Evolutionary conservation across 192 early-diverging fungal species (phyloP), one percentile per base, ranked within the genome.

Genomic region (Coemansia sp.): DNA sequence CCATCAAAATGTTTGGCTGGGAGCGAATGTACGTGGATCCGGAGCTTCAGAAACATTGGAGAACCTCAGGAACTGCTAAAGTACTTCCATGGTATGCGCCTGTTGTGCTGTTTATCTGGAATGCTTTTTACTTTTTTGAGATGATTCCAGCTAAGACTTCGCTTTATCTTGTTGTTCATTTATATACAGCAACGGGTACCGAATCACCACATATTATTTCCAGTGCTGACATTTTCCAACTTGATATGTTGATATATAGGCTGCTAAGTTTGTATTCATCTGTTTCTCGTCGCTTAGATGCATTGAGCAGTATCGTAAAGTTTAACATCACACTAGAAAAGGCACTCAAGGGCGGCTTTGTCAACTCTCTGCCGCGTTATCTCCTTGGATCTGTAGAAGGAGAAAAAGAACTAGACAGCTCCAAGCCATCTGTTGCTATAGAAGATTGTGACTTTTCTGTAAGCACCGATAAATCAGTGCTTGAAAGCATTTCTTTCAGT

Each of bases 1-100:
- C 68, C 2, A 65, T 78, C 12, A 78, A 73, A 32, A 32, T 32
- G 32, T 32, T 32, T 32, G 32, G 32, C 32, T 32, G 32, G 32
- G 32, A 32, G 32, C 38, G 13, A 15, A 67, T 69, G 40, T 73
- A 63, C 44, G 26, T 70, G 23, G 64, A 69, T 19, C 21, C 56
- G 7, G 9, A 52, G 0, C 58, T 49, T 8, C 15, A 26, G 0
- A 18, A 38, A 26, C 53, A 53, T 3, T 9, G 32, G 0, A 15
- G 5, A 6, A 13, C 61, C 26, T 1, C 4, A 32, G 32, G 0
- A 52, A 9, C 10, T 32, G 12, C 5, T n/a, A 41, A 18, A 1
- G 1, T 19, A 6, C 43, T 71, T n/a, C 76, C 76, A 13, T 77
- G 70, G 76, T 77, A 77, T 39, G 66, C 70, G 11, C 67, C 67